These are phyloP conservation scores for Microbotryomycetes sp. DNA, from an alignment of 1,284 basidiomycete genomes.

Conservation along the genomic window DNA sequence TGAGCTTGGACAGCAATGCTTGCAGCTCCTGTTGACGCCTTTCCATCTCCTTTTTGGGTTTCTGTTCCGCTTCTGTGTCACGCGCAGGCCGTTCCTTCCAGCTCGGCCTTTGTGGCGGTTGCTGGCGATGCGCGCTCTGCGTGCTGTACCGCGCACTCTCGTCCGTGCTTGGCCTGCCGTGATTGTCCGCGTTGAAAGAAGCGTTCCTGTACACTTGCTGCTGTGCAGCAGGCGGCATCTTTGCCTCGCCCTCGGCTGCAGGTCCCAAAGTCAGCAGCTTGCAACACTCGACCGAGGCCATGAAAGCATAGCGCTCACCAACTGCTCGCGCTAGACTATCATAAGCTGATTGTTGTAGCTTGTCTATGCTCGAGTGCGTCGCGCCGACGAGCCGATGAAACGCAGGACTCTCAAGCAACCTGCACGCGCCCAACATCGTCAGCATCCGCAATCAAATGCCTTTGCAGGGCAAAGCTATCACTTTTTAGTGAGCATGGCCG, in stretches of 20 bases:
- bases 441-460: neutral
- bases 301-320: neutral
- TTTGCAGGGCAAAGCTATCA: neutral
- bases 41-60: neutral
- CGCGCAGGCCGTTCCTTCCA: neutral
- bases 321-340: neutral
- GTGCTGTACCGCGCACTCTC: neutral
- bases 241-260: neutral
- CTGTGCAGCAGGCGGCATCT: neutral
- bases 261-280: neutral
- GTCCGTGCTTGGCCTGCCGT: neutral
- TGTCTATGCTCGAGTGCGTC: neutral
- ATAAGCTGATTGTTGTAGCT: neutral
- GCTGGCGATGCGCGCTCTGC: neutral
- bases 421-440: neutral
- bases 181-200: neutral
- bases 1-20: neutral
- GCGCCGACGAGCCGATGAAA: neutral
- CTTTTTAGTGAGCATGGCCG: conserved; percentile 22
- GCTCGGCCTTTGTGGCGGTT: neutral
- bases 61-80: neutral
- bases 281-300: neutral
- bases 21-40: neutral
- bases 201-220: neutral
- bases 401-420: neutral